phyloP scores from a whole-genome alignment of 805 yeast species.

The Ascoidea tarda region DNA sequence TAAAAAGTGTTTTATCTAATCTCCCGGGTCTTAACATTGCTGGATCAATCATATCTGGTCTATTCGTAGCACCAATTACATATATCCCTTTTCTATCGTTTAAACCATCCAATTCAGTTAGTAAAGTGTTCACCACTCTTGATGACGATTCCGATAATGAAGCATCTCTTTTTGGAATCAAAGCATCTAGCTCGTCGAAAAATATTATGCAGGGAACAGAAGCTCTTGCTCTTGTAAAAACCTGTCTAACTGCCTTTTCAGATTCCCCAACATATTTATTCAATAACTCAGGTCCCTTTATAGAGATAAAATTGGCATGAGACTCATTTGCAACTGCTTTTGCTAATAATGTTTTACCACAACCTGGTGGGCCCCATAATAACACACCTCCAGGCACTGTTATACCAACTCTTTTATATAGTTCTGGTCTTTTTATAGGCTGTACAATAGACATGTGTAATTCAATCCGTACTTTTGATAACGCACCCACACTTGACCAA shows the following conservation, averaged over 20 bases:
- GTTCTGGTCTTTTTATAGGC: conserved; percentile 86
- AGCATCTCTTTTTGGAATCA: conserved; percentile 88
- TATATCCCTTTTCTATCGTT: conserved; percentile 87
- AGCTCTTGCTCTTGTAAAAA: conserved; percentile 83
- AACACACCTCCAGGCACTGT: conserved; percentile 94
- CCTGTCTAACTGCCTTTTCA: conserved; percentile 87
- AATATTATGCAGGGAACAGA: conserved; percentile 90
- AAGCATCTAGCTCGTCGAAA: conserved; percentile 91
- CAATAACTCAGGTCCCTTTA: conserved; percentile 89
- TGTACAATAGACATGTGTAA: conserved; percentile 96
- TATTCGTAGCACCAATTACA: conserved; percentile 91
- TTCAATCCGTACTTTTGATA: conserved; percentile 68
- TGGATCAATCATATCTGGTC: conserved; percentile 97
- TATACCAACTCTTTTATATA: conserved; percentile 82
- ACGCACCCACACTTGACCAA: conserved; percentile 92
- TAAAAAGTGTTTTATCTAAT: conserved; percentile 81
- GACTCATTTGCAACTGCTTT: conserved; percentile 98
- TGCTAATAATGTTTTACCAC: conserved; percentile 93
- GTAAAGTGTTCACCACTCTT: conserved; percentile 84
- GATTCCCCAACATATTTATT: conserved; percentile 96
- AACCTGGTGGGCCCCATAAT: conserved; percentile 99
- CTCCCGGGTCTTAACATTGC: conserved; percentile 98
- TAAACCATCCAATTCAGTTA: conserved; percentile 91
- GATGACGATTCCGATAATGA: conserved; percentile 81
- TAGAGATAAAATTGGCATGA: conserved; percentile 88